These are phyloP conservation scores for Phytopythium kandeliae DNA, from an alignment of 352 stramenopile species.

Conservation along the genomic window DNA sequence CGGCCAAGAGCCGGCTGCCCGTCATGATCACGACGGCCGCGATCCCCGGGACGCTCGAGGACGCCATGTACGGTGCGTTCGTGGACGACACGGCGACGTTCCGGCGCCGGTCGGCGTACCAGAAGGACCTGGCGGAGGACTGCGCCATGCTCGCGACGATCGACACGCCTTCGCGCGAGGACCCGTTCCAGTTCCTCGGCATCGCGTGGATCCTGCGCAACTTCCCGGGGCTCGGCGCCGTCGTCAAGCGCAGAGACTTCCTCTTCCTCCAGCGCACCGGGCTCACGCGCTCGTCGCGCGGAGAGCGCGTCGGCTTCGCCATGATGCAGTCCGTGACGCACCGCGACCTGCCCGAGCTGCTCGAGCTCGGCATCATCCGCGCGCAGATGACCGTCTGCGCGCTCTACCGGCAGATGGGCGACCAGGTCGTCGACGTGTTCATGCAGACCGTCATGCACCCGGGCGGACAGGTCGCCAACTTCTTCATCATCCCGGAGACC, in stretches of 20 bases:
- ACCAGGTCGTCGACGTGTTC: conserved; percentile 33
- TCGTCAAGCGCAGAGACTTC: conserved; percentile 33
- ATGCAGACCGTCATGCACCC: conserved; percentile 37
- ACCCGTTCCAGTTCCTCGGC: conserved; percentile 47
- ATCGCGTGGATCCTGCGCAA: conserved; percentile 40
- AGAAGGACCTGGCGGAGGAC: conserved; percentile 32
- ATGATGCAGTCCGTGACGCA: conserved; percentile 44
- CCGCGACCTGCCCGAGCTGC: conserved; percentile 34
- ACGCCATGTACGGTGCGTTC: conserved; percentile 44
- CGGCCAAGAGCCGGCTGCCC: conserved; percentile 30
- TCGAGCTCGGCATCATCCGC: conserved; percentile 30
- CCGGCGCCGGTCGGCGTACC: conserved; percentile 23
- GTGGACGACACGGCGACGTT: conserved; percentile 36
- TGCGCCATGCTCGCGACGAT: conserved; percentile 30
- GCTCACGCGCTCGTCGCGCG: conserved; percentile 23
- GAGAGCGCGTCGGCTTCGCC: conserved; percentile 34
- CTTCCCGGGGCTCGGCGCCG: conserved; percentile 22
- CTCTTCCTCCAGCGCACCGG: conserved; percentile 27
- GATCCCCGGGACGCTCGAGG: conserved; percentile 42
- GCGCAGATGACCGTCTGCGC: conserved; percentile 33
- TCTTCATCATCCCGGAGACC: conserved; percentile 21
- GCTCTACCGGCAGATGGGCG: conserved; percentile 35
- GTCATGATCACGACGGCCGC: conserved; percentile 30
- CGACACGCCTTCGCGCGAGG: conserved; percentile 22
- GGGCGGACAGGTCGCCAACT: conserved; percentile 11